Percentiles rank a stretch among this genome's conserved stretches.
Evolutionary conservation across 2,329 filamentous ascomycete genomes (phyloP).

Genomic region (Sporothrix luriei): DNA sequence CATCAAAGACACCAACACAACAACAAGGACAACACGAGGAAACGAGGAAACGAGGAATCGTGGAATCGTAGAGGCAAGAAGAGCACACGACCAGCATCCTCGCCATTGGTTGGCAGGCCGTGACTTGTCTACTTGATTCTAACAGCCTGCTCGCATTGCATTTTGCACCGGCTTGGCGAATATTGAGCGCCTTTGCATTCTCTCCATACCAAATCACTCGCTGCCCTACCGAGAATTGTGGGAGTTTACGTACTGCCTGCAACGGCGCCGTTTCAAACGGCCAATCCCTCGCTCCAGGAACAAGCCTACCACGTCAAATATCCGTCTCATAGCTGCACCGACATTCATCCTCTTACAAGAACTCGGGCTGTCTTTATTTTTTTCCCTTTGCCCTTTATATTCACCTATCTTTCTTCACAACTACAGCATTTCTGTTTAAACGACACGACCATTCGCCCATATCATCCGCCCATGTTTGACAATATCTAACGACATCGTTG

Average conservation of each 20-base stretch:
- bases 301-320: not conserved
- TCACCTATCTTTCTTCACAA: too few relatives aligned
- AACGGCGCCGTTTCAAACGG: not conserved
- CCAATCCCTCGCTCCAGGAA: not conserved
- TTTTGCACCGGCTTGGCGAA: not conserved
- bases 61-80: not conserved
- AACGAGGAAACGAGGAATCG: too few relatives aligned
- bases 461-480: not conserved
- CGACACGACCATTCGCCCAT: not conserved
- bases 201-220: not conserved
- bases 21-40: not conserved
- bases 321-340: not conserved
- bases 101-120: not conserved
- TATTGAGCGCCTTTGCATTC: not conserved
- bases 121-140: too few relatives aligned
- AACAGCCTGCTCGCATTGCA: not conserved
- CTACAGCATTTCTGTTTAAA: not conserved
- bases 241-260: conserved; percentile 3
- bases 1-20: not conserved
- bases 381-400: not conserved
- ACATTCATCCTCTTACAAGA: not conserved
- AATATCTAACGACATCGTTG: not conserved
- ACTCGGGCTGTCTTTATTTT: not conserved
- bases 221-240: not conserved
- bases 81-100: conserved; percentile 12